phyloP scores from a whole-genome alignment of 768 basidiomycete species.

The Rhodotorula sphaerocarpa region DNA sequence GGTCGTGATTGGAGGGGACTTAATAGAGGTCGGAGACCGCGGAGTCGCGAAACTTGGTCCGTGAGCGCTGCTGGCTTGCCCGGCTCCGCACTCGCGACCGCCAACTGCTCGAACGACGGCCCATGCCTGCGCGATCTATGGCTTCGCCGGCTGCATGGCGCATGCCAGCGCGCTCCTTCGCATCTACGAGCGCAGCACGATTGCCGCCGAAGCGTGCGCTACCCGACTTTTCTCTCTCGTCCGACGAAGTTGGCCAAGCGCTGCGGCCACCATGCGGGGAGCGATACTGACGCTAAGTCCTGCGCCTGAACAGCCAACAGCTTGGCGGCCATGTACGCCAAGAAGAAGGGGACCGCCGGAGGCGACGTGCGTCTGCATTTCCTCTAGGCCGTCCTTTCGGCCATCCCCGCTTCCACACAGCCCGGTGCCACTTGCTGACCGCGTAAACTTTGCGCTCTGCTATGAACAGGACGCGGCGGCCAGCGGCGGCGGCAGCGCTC shows the following conservation, averaged over 20 bases:
- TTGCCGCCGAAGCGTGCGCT: conserved; percentile 20
- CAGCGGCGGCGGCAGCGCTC: conserved; percentile 8
- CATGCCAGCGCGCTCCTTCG: neutral
- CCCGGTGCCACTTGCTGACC: too few species aligned
- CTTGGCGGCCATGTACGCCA: conserved; percentile 9
- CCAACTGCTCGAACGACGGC: too few species aligned
- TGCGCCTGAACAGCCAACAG: conserved; percentile 11
- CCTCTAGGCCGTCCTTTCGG: fast-evolving
- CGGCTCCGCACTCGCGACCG: too few species aligned
- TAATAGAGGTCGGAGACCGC: too few species aligned
- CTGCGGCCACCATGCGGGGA: too few species aligned
- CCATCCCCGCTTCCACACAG: too few species aligned
- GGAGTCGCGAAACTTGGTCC: too few species aligned
- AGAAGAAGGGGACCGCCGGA: conserved; percentile 4
- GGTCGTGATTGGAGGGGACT: too few species aligned
- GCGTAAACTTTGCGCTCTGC: neutral
- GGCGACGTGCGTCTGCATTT: conserved; percentile 11
- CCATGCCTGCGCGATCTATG: too few species aligned
- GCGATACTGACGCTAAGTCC: neutral
- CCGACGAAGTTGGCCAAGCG: neutral
- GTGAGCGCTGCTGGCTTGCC: too few species aligned
- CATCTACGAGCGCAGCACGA: conserved; percentile 9
- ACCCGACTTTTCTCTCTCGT: neutral
- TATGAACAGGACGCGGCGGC: conserved; percentile 6
- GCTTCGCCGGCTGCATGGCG: too few species aligned